phyloP scores from a whole-genome alignment of 129 eudicot species.

The Glebionis coronaria region DNA sequence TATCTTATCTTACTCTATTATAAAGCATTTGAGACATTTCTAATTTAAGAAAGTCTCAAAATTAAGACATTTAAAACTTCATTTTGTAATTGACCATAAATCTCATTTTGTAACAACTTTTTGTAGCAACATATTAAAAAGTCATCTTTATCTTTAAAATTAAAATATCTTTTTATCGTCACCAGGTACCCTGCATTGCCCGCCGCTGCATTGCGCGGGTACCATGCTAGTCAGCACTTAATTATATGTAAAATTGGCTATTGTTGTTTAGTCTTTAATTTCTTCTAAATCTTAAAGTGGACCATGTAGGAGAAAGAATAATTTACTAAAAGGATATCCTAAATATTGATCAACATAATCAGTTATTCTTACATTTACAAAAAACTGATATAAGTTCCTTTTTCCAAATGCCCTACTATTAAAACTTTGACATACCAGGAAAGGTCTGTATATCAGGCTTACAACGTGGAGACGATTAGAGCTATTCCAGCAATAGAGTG shows the following conservation, averaged over 20 bases:
- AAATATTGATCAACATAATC: background rate
- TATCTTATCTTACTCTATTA: too few species aligned
- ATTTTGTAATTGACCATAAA: too few species aligned
- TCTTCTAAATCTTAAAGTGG: background rate
- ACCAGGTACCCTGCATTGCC: too few species aligned
- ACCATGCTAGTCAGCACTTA: too few species aligned
- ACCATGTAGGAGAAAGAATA: background rate
- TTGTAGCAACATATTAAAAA: too few species aligned
- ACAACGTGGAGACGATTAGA: constrained; percentile 55
- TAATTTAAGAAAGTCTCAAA: too few species aligned
- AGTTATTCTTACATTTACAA: background rate
- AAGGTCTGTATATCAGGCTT: constrained; percentile 73
- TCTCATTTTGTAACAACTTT: too few species aligned
- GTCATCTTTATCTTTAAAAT: too few species aligned
- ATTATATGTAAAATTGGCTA: background rate
- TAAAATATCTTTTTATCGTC: too few species aligned
- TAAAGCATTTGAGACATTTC: too few species aligned
- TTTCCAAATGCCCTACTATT: background rate
- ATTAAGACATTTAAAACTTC: too few species aligned
- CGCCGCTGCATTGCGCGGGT: too few species aligned
- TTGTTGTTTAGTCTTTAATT: background rate
- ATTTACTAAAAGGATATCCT: background rate
- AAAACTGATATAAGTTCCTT: background rate
- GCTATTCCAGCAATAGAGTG: constrained; percentile 68
- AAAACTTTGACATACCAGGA: constrained; percentile 55